Base-by-base conservation (phyloP, 805 yeast genomes). In the Kodamaea nitidulidarum region DNA sequence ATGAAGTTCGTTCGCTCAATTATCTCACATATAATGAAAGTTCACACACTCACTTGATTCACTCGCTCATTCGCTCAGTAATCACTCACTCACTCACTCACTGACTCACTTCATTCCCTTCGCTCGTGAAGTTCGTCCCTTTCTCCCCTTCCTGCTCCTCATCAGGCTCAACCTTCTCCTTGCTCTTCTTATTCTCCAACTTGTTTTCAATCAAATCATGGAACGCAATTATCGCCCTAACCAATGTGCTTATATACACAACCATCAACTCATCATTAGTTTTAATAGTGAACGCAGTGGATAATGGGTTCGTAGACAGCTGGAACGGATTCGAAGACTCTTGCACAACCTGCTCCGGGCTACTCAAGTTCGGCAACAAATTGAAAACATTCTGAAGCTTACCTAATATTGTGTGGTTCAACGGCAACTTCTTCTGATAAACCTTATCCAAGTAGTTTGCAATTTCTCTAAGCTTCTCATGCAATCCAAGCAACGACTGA, bases 261-360 rank as follows among this genome's bases (percentile, higher is more conserved):
- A 88, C 76, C 98, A 95, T 91, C 51, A 95, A 71, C 62, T 93
- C 95, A 58, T 93, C 99, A 57, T 93, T 95, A 2, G 98, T 88
- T 65, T 91, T 93, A 32, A 85, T 75, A 1, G 95, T 88, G 58
- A 91, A 84, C 2, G 98, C 95, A 38, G 81, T 74, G 15, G 84
- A 72, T 46, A 93, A 69, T 22, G 79, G 80, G 48, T 71, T 76
- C 9, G 30, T 24, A 2, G 41, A 38, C 41, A 38, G 37, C 22
- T 38, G 41, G 34, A 38, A 38, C 15, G 41, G 41, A 14, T 65
- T 54, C n/a, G 67, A 50, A 28, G 58, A 41, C 47, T 51, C 39
- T 39, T 36, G 47, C 27, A 30, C 43, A 35, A 45, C 49, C 30
- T 40, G 44, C n/a, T 45, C 45, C 2, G 41, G 48, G 10, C 46